Percentiles rank a stretch among this genome's conserved stretches.
Conservation (phyloP, 352 stramenopile species). For the Globisporangium canariense region DNA sequence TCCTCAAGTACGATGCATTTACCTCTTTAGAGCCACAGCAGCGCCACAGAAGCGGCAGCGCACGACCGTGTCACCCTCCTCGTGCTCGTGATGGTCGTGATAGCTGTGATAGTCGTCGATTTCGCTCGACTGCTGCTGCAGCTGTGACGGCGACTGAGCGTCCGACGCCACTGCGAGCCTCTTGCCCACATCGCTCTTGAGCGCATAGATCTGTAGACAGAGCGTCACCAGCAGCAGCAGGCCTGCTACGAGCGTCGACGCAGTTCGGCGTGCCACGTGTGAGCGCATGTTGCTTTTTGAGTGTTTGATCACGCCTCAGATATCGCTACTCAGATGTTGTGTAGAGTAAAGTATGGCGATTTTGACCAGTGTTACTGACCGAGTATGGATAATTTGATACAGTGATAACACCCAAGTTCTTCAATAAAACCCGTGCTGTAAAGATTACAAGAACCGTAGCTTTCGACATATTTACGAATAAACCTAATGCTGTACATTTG, state of each 20-base stretch:
- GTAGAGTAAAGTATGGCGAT: neutral
- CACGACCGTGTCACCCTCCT: constrained; percentile 32
- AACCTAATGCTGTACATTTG: no score
- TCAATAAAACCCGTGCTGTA: no score
- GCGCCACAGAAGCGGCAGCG: constrained; percentile 80
- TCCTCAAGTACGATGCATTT: neutral
- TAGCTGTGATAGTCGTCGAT: neutral
- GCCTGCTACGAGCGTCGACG: neutral
- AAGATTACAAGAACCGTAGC: no score
- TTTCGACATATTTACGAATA: no score
- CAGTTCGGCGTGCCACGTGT: neutral
- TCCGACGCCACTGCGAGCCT: constrained; percentile 7
- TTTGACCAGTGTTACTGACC: neutral
- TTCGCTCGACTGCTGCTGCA: neutral
- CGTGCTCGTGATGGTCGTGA: constrained; percentile 20
- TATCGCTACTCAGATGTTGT: neutral
- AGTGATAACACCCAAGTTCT: no score
- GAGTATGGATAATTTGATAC: neutral
- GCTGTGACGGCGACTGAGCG: neutral
- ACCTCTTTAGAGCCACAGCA: constrained; percentile 65
- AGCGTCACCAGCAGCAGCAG: constrained; percentile 6
- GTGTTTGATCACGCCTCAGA: neutral
- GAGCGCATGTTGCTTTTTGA: neutral
- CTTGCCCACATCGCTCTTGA: constrained; percentile 9
- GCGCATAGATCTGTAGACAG: neutral